A percentile compares a stretch with the other conserved stretches of the same genome.
phyloP scores from a whole-genome alignment of 441 rosid genomes.

The Eruca vesicaria region DNA sequence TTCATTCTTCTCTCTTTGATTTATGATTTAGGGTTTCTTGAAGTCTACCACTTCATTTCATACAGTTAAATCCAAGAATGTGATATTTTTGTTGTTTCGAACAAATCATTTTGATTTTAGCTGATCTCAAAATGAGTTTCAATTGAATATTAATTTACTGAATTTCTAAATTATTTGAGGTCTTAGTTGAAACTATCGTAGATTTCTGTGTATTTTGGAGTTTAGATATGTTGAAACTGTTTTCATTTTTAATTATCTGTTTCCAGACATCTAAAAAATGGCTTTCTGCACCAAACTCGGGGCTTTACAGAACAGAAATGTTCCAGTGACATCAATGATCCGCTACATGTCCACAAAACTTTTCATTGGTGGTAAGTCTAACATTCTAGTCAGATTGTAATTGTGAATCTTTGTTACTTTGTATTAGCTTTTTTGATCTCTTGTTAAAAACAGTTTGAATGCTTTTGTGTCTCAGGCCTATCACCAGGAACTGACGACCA shows the following conservation, averaged over 20 bases:
- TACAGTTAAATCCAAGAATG: not conserved
- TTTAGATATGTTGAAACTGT: not conserved
- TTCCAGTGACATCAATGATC: slow-evolving; percentile 42
- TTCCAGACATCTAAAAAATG: slow-evolving; percentile 36
- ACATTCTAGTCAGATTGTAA: not conserved
- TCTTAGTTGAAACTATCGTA: not conserved
- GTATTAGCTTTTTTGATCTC: slow-evolving; percentile 1
- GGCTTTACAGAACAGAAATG: slow-evolving; percentile 38
- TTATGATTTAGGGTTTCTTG: not conserved
- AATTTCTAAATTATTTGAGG: not conserved
- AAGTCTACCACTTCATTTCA: not conserved
- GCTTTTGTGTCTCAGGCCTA: slow-evolving; percentile 46
- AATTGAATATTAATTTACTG: not conserved
- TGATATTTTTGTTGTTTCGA: not conserved
- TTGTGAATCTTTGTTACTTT: not conserved
- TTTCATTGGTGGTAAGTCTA: slow-evolving; percentile 46
- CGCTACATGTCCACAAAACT: slow-evolving; percentile 62
- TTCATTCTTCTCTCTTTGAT: not conserved
- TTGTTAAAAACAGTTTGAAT: not conserved
- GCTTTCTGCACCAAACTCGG: slow-evolving; percentile 53
- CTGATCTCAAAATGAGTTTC: not conserved
- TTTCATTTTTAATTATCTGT: not conserved
- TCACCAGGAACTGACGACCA: slow-evolving; percentile 61
- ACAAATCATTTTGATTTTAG: not conserved
- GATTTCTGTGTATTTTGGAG: not conserved